These are phyloP conservation scores for Ramaria sp. DNA, from an alignment of 768 basidiomycete species.

Conservation along the genomic window DNA sequence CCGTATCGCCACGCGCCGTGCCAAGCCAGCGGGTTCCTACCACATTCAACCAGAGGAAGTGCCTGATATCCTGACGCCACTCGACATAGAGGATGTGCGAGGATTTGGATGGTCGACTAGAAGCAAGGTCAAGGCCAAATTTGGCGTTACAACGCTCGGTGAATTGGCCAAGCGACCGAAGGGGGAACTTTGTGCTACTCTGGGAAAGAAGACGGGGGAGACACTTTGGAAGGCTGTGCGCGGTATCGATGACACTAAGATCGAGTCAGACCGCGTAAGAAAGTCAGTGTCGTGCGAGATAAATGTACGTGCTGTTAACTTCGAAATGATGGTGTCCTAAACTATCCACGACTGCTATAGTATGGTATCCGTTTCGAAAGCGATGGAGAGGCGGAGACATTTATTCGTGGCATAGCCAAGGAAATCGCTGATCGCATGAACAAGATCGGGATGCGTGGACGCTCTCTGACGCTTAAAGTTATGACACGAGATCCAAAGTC, in stretches of 20 bases:
- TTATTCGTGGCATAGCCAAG: slow-evolving; percentile 63
- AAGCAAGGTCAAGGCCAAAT: slow-evolving; percentile 72
- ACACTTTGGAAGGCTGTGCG: slow-evolving; percentile 75
- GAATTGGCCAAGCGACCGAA: slow-evolving; percentile 59
- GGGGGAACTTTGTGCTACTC: slow-evolving; percentile 49
- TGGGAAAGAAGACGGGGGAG: slow-evolving; percentile 78
- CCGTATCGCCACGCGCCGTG: slow-evolving; percentile 79
- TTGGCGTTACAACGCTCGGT: slow-evolving; percentile 59
- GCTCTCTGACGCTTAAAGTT: slow-evolving; percentile 74
- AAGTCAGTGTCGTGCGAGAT: slow-evolving; percentile 93
- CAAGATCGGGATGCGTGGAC: slow-evolving; percentile 56
- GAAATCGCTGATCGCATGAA: slow-evolving; percentile 71
- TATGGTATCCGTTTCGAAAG: slow-evolving; percentile 93
- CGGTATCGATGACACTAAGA: slow-evolving; percentile 69
- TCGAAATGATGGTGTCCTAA: not conserved
- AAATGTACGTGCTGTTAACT: slow-evolving; percentile 49
- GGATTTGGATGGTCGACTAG: slow-evolving; percentile 74
- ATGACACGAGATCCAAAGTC: slow-evolving; percentile 81
- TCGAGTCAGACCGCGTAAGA: slow-evolving; percentile 78
- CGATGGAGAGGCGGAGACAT: slow-evolving; percentile 69
- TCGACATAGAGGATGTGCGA: slow-evolving; percentile 73
- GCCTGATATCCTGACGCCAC: slow-evolving; percentile 44
- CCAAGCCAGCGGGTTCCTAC: slow-evolving; percentile 84
- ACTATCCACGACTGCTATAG: slow-evolving; percentile 29
- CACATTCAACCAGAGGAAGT: slow-evolving; percentile 55